Conservation (phyloP, 164 flowering plant species). For the Magnolia kwangsiensis region DNA sequence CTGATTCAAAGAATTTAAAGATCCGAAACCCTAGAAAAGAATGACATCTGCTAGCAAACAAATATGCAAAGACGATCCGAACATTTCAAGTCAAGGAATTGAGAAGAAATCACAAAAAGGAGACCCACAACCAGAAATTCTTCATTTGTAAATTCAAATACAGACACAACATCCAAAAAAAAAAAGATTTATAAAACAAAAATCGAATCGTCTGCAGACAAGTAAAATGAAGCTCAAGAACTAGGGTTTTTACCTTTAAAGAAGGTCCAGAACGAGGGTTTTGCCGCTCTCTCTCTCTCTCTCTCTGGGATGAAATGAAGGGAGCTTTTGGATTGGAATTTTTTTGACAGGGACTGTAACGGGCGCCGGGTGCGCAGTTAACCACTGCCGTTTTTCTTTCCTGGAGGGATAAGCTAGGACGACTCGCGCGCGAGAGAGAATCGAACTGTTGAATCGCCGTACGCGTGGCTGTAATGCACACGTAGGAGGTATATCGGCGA, state of each 20-base stretch:
- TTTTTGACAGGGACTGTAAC: background rate
- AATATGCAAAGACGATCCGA: background rate
- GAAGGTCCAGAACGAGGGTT: background rate
- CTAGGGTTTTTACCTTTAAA: background rate
- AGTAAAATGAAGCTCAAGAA: background rate
- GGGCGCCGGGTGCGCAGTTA: background rate
- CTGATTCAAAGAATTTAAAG: background rate
- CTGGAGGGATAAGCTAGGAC: no score
- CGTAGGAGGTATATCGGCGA: no score
- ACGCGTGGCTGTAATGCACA: no score
- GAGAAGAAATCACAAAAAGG: background rate
- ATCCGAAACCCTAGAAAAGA: background rate
- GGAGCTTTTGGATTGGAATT: no score
- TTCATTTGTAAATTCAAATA: background rate
- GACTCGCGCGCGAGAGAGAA: no score
- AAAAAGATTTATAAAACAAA: no score
- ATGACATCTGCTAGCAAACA: background rate
- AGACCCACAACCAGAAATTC: background rate
- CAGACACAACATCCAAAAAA: background rate
- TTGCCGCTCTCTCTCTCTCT: background rate
- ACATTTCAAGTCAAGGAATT: background rate
- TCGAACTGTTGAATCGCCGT: no score
- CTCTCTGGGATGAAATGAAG: no score
- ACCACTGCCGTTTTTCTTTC: background rate
- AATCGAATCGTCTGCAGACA: background rate